Evolutionary conservation across 352 stramenopile genomes (phyloP), one percentile per base, ranked within the genome.

Genomic region (Phytophthora aleatoria): DNA sequence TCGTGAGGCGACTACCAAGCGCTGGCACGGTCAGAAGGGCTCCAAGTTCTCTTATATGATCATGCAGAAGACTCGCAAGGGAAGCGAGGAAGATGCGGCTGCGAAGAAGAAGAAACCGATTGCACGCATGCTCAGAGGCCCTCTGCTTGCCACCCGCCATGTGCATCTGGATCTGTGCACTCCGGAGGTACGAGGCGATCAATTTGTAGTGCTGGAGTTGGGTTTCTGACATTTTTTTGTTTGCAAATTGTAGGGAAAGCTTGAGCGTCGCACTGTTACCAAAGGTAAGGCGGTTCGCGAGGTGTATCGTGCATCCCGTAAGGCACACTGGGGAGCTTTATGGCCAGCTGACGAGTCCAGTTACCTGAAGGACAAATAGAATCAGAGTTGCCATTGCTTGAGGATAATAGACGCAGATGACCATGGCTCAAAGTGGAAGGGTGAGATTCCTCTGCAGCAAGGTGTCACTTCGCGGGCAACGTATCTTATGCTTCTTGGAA

Each of bases 41-140:
- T 87, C 85, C 73, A 95, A 95, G 73, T 94, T 95, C 50, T 94
- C 85, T 39, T 95, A 95, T 57, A 72, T 91, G 51, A 77, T 90
- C 30, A 74, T 95, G 57, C 79, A 95, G 64, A 95, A 94, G 69
- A 85, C 55, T 10, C 15, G 35, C 43, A 69, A 66, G 20, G 50
- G 30, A 39, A 71, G 74, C 39, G 60, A 69, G 4, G 55, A 55
- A 35, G 60, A 59, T 27, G 49, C 52, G 7, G 61, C 68, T n/a
- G 59, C 75, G 1, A 66, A 67, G 3, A 62, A 67, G 13, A 66
- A 64, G 20, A 73, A 76, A 33, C 61, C 65, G 9, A 57, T 88
- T 26, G 86, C 76, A 2, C 83, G 86, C 13, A 77, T 94, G 68
- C 83, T 92, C 9, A 85, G 86, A 44, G 75, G 67, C 30, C 87